Base-by-base conservation (phyloP, 768 basidiomycete species). In the Tylopilus sp. region DNA sequence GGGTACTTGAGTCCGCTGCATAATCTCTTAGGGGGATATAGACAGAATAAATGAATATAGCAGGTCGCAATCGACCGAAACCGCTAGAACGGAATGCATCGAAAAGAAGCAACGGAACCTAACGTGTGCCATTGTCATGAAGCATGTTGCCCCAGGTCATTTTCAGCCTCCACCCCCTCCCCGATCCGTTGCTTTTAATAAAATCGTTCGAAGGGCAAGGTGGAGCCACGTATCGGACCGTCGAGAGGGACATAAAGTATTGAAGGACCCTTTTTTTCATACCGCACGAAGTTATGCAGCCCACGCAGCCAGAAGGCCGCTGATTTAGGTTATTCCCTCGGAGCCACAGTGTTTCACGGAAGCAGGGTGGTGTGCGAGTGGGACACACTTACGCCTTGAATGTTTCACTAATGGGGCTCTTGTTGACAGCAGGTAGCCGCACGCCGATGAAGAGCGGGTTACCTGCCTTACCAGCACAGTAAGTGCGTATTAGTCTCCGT, bases 51-150 rank as follows among this genome's bases (percentile, higher is more conserved):
- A 42, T 13, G 15, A 4, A n/a, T n/a, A n/a, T n/a, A 11, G 9
- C 11, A 30, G 38, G 42, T 51, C 51, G 36, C 22, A 30, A 61
- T 53, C 22, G 31, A 31, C 59, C 69, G 45, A 49, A n/a, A 72
- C 72, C 55, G 64, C 63, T 26, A 66, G 68, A 50, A 10, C 40
- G 44, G 47, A 48, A 38, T 12, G 17, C 28, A 3, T n/a, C 23
- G 40, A n/a, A 49, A 50, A 17, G 40, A 28, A 9, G 20, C 17
- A 45, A n/a, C n/a, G 12, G 13, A n/a, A 9, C 15, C 15, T 33
- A 3, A 28, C 40, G 40, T 11, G 30, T 21, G 40, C 28, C 26
- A 28, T 36, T 28, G 38, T 44, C n/a, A 50, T 36, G 13, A 26
- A 25, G 3, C 47, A n/a, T 23, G n/a, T n/a, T n/a, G 30, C 23